These are phyloP conservation scores for Botrytis hyacinthi DNA, from an alignment of 2,329 filamentous ascomycete species.

Conservation along the genomic window DNA sequence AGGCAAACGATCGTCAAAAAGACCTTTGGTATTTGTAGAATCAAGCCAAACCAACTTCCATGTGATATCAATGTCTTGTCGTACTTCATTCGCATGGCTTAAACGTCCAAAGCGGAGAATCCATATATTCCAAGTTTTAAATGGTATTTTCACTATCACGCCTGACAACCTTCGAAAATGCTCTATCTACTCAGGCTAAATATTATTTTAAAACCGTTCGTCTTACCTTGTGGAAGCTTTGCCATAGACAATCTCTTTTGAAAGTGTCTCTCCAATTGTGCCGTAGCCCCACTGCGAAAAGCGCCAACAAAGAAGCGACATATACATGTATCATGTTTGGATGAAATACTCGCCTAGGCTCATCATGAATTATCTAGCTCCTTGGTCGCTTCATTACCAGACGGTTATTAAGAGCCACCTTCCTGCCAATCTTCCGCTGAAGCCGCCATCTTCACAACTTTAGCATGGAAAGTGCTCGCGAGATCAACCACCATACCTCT, in stretches of 20 bases:
- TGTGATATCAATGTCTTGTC: neutral
- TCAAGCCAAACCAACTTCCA: neutral
- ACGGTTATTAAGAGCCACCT: neutral
- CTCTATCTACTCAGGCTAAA: neutral
- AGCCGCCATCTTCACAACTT: neutral
- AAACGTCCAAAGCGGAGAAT: neutral
- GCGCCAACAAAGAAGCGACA: neutral
- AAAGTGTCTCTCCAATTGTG: neutral
- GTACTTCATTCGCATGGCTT: neutral
- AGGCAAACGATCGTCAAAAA: too few species aligned
- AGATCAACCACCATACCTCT: neutral
- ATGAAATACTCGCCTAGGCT: neutral
- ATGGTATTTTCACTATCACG: neutral
- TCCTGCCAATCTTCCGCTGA: neutral
- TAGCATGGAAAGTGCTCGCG: neutral
- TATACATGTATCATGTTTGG: neutral
- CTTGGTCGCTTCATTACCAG: neutral
- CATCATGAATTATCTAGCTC: neutral
- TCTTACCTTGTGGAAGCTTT: neutral
- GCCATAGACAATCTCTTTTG: neutral
- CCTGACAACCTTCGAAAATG: fast-evolving
- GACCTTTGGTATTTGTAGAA: neutral
- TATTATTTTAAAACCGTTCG: fast-evolving
- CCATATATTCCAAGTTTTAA: neutral
- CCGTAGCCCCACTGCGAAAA: fast-evolving